Conservation (phyloP, 1,284 basidiomycete species). For the Boletus sp. region DNA sequence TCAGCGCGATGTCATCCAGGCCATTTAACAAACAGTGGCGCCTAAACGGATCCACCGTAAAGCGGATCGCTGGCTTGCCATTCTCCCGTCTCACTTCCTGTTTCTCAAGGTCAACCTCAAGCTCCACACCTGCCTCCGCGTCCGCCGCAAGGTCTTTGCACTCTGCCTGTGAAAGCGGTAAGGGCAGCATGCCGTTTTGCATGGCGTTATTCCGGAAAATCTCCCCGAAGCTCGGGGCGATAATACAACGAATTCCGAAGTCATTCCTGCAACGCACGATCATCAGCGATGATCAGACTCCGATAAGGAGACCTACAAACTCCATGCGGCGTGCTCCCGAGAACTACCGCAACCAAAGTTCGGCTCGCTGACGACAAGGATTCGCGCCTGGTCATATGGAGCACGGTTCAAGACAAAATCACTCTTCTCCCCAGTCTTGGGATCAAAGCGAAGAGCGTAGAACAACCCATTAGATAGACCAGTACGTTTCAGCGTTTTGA, state of each 20-base stretch:
- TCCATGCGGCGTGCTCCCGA: slow-evolving; percentile 95
- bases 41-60: slow-evolving; percentile 84
- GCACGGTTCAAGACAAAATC: slow-evolving; percentile 88
- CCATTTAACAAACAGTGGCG: slow-evolving; percentile 91
- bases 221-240: slow-evolving; percentile 92
- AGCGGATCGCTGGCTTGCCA: slow-evolving; percentile 70
- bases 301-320: slow-evolving; percentile 58
- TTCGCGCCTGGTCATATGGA: slow-evolving; percentile 78
- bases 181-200: slow-evolving; percentile 95
- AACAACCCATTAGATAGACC: slow-evolving; percentile 90
- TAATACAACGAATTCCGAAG: slow-evolving; percentile 90
- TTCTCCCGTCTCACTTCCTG: slow-evolving; percentile 76
- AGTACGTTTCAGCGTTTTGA: slow-evolving; percentile 93
- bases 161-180: slow-evolving; percentile 73
- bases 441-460: slow-evolving; percentile 79
- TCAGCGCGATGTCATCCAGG: slow-evolving; percentile 90
- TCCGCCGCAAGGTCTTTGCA: slow-evolving; percentile 78
- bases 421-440: slow-evolving; percentile 74
- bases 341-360: slow-evolving; percentile 97
- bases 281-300: slow-evolving; percentile 8
- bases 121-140: slow-evolving; percentile 73
- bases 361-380: slow-evolving; percentile 84
- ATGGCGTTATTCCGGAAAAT: slow-evolving; percentile 92
- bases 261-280: slow-evolving; percentile 61
- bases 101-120: slow-evolving; percentile 90